Base-by-base conservation (phyloP, 805 yeast species). In the Candida odintsovae region DNA sequence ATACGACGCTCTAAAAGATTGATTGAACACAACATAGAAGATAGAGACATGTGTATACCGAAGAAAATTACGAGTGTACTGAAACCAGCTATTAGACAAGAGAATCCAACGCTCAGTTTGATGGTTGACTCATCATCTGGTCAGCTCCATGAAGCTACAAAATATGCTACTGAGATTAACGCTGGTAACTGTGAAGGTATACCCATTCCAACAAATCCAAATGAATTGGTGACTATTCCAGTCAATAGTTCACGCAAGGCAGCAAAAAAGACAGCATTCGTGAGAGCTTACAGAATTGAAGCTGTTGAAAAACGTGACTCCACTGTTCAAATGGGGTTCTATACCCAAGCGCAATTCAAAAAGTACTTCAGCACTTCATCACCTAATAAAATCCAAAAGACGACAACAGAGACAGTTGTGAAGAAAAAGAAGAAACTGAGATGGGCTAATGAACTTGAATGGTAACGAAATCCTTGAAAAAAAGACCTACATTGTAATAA, bases 81-180 rank as follows among this genome's bases (percentile, higher is more conserved):
- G 26, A 50, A 44, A 37, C 49, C 61, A 3, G 47, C 47, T 3
- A 47, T 59, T 13, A 59, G 50, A 36, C 21, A 28, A 9, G 43
- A 36, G 25, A 29, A 28, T 1, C 28, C 46, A 18, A 29, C 37
- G 5, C 49, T 59, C 28, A 78, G 78, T 41, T 70, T 73, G 53
- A 64, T 81, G 40, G 86, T 82, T 26, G 83, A 81, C 52, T 73
- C 86, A 6, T 75, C 80, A 57, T 78, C 82, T 35, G 86, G 86
- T 0, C 68, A 67, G 47, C 56, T 79, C 15, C 74, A 72, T 51
- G 87, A 82, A 55, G 86, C 87, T 10, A 82, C 87, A 3, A 76
- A 73, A 52, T 82, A 77, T 62, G 89, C 86, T 2, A 82, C 88
- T 1, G 86, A 82, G 58, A 68, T 82, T 47, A 82, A 82, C 58